Evolutionary conservation across 1,284 basidiomycete species (phyloP).

Genomic region (Malassezia pachydermatis): DNA sequence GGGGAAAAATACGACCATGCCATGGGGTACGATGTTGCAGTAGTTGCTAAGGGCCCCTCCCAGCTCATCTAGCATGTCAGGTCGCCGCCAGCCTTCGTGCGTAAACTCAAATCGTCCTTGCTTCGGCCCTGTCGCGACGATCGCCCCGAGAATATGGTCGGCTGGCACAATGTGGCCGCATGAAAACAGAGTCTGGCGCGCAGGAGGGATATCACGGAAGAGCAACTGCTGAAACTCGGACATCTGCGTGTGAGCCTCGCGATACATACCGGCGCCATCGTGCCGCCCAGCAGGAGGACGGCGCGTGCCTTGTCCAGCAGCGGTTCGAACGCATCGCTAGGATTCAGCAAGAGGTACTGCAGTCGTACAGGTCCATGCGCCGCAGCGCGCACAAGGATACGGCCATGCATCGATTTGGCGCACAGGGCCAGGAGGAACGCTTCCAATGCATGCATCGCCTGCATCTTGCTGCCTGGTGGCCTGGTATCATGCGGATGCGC

Average conservation of each 20-base stretch:
- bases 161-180: slow-evolving; percentile 86
- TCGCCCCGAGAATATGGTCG: slow-evolving; percentile 66
- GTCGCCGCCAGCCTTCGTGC: slow-evolving; percentile 63
- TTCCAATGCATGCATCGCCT: slow-evolving; percentile 68
- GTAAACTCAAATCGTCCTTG: slow-evolving; percentile 73
- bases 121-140: slow-evolving; percentile 66
- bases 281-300: slow-evolving; percentile 83
- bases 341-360: slow-evolving; percentile 90
- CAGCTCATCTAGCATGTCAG: slow-evolving; percentile 65
- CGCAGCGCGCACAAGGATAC: slow-evolving; percentile 45
- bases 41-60: slow-evolving; percentile 74
- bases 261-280: slow-evolving; percentile 67
- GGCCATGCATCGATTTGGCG: slow-evolving; percentile 65
- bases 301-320: slow-evolving; percentile 69
- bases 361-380: slow-evolving; percentile 54
- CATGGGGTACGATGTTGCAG: slow-evolving; percentile 66
- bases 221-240: slow-evolving; percentile 77
- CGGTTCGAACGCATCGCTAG: slow-evolving; percentile 71
- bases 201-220: slow-evolving; percentile 59
- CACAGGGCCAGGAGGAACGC: slow-evolving; percentile 72
- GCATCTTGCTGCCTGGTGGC: background rate
- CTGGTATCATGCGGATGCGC: slow-evolving; percentile 49
- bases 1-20: slow-evolving; percentile 86
- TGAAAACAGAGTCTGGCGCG: slow-evolving; percentile 66
- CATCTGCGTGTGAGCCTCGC: slow-evolving; percentile 54